These are phyloP conservation scores for Penicillium simplicissimum DNA, from an alignment of 495 filamentous ascomycete species.

Conservation along the genomic window DNA sequence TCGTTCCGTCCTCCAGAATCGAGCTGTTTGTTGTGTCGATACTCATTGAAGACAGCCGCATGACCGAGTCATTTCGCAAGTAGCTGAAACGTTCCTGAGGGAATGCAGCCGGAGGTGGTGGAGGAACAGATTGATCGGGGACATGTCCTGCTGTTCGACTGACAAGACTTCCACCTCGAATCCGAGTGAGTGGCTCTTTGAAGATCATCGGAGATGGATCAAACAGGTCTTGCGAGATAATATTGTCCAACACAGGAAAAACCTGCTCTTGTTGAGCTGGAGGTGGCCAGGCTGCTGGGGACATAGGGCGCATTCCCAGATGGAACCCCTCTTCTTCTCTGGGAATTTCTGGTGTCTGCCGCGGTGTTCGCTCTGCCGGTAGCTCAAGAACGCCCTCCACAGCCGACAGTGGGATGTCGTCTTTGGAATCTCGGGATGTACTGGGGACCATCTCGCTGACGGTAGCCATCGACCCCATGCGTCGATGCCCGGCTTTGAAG, in stretches of 20 bases:
- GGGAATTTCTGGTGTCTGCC: slow-evolving; percentile 44
- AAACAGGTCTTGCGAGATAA: slow-evolving; percentile 12
- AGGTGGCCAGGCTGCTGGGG: slow-evolving; percentile 34
- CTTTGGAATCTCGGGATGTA: slow-evolving; percentile 24
- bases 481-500: slow-evolving; percentile 25
- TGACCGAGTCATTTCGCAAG: slow-evolving; percentile 40
- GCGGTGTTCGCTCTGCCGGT: slow-evolving; percentile 42
- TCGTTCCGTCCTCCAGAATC: slow-evolving; percentile 44
- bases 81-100: slow-evolving; percentile 39
- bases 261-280: slow-evolving; percentile 27
- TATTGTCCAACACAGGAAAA: slow-evolving; percentile 31
- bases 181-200: slow-evolving; percentile 27
- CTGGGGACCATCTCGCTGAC: slow-evolving; percentile 28
- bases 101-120: slow-evolving; percentile 41
- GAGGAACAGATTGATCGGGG: slow-evolving; percentile 48
- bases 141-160: slow-evolving; percentile 42
- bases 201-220: slow-evolving; percentile 24
- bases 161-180: slow-evolving; percentile 42
- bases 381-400: slow-evolving; percentile 44
- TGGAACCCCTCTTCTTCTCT: slow-evolving; percentile 26
- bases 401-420: slow-evolving; percentile 40
- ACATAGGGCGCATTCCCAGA: slow-evolving; percentile 37
- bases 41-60: slow-evolving; percentile 47
- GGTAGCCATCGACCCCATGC: slow-evolving; percentile 35
- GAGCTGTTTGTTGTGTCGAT: slow-evolving; percentile 52